Percentiles rank a stretch among this genome's conserved stretches.
These are phyloP conservation scores for Colletotrichum sidae DNA, from an alignment of 2,329 filamentous ascomycete genomes.

Conservation along the genomic window DNA sequence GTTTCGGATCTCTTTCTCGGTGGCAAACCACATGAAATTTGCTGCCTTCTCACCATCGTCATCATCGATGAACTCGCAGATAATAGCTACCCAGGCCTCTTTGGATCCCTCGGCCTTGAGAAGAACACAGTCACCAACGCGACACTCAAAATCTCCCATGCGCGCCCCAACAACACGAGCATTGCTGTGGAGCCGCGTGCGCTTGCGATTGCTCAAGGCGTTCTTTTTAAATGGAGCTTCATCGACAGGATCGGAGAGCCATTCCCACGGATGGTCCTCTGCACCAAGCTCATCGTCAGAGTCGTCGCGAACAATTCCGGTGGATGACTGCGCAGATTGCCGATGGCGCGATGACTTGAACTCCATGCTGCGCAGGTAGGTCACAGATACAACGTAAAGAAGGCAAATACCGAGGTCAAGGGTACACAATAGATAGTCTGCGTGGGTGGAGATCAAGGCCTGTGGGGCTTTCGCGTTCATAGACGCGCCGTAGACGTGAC, in stretches of 20 bases:
- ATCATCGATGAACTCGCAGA: constrained; percentile 82
- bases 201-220: too few relatives aligned
- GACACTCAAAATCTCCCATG: constrained; percentile 85
- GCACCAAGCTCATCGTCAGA: constrained; percentile 88
- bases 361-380: too few relatives aligned
- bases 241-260: constrained; percentile 70
- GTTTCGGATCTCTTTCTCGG: constrained; percentile 88
- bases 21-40: constrained; percentile 96
- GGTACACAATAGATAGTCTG: too few relatives aligned
- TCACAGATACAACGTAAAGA: too few relatives aligned
- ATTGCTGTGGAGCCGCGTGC: too few relatives aligned
- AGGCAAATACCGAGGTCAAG: too few relatives aligned
- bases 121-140: constrained; percentile 84
- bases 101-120: constrained; percentile 88
- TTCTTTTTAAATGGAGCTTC: too few relatives aligned
- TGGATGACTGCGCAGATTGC: constrained; percentile 1
- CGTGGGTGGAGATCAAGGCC: too few relatives aligned
- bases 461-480: too few relatives aligned
- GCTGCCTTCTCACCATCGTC: constrained; percentile 83
- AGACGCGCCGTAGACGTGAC: too few relatives aligned
- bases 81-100: constrained; percentile 92
- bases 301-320: constrained; percentile 78
- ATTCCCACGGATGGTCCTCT: constrained; percentile 81
- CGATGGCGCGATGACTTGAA: too few relatives aligned
- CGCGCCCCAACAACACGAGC: constrained; percentile 78